These are phyloP conservation scores for Rostrohypoxylon terebratum DNA, from an alignment of 495 filamentous ascomycete species.

Conservation along the genomic window DNA sequence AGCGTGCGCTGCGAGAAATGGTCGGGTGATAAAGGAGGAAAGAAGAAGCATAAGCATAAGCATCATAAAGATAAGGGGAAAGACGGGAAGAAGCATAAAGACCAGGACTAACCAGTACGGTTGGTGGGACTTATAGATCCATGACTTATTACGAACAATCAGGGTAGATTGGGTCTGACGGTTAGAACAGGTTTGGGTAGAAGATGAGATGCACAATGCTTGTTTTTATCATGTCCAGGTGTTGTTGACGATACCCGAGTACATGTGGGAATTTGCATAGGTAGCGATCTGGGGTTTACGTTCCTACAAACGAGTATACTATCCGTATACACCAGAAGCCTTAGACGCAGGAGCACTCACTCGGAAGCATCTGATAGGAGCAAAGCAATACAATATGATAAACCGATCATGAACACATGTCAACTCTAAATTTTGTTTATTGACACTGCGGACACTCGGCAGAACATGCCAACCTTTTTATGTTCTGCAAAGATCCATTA, in stretches of 20 bases:
- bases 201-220: not conserved
- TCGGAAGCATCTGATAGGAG: not conserved
- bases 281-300: constrained; percentile 11
- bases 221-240: not conserved
- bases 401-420: constrained; percentile 2
- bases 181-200: not conserved
- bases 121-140: not conserved
- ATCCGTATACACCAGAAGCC: not conserved
- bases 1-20: constrained; percentile 39
- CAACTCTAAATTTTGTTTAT: constrained; percentile 28
- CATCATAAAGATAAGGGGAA: constrained; percentile 24
- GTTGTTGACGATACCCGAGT: not conserved
- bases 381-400: not conserved
- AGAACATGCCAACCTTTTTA: constrained; percentile 26
- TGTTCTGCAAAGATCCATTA: constrained; percentile 26
- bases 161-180: not conserved
- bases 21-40: constrained; percentile 4
- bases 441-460: constrained; percentile 21
- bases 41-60: constrained; percentile 23
- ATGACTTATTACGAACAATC: not conserved
- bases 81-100: constrained; percentile 34
- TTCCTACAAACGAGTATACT: not conserved
- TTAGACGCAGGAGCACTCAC: not conserved
- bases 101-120: constrained; percentile 16
- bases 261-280: constrained; percentile 20